These are phyloP conservation scores for Lasiodiplodia gonubiensis DNA, from an alignment of 2,329 filamentous ascomycete species.

Conservation along the genomic window DNA sequence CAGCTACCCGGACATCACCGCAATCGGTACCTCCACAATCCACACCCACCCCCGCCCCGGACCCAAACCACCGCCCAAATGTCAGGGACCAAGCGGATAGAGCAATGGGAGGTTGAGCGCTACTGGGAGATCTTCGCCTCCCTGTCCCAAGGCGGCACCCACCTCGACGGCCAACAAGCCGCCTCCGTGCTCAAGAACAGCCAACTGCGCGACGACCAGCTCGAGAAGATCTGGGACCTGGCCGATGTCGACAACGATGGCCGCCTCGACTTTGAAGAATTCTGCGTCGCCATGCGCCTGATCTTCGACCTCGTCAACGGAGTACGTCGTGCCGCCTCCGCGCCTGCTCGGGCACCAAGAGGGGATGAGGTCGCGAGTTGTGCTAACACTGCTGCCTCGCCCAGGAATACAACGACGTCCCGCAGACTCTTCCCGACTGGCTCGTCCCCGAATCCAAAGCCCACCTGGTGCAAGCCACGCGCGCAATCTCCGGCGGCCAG, in stretches of 20 bases:
- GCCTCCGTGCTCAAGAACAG: slow-evolving; percentile 76
- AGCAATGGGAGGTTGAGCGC: slow-evolving; percentile 75
- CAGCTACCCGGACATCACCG: slow-evolving; percentile 4
- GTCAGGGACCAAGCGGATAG: slow-evolving; percentile 61
- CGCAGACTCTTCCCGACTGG: slow-evolving; percentile 86
- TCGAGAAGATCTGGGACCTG: slow-evolving; percentile 97
- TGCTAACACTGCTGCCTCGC: background rate
- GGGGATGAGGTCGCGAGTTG: background rate
- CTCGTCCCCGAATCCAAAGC: slow-evolving; percentile 83
- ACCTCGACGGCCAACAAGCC: slow-evolving; percentile 72
- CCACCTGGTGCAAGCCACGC: slow-evolving; percentile 49
- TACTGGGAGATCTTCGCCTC: slow-evolving; percentile 82
- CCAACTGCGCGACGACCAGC: slow-evolving; percentile 75
- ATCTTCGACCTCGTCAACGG: slow-evolving; percentile 98
- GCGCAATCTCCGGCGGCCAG: slow-evolving; percentile 72
- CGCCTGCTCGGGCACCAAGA: slow-evolving; percentile 19
- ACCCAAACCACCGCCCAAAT: slow-evolving; percentile 33
- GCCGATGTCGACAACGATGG: slow-evolving; percentile 97
- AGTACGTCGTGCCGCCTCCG: slow-evolving; percentile 56
- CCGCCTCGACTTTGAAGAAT: slow-evolving; percentile 98
- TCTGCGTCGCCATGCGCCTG: slow-evolving; percentile 97
- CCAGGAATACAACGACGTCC: slow-evolving; percentile 84
- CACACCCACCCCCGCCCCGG: background rate
- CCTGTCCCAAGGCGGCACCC: slow-evolving; percentile 66
- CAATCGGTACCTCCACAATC: slow-evolving; percentile 6